Evolutionary conservation across 78 protist genomes (phyloP).

Genomic region (slime mould (Dictyostelium discoideum)): dicty_2.7 NC_007088.5:6086001-6086500

Average conservation of each 20-base stretch:
- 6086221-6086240: constrained; percentile 38
- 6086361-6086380: constrained; percentile 57
- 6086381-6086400: constrained; percentile 4
- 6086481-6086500: background rate
- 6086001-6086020: constrained; percentile 10
- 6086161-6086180: background rate
- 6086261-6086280: constrained; percentile 10
- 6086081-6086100: background rate
- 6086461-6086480: background rate
- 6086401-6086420: constrained; percentile 8
- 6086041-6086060: constrained; percentile 61
- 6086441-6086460: background rate
- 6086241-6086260: constrained; percentile 31
- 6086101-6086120: background rate
- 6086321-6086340: constrained; percentile 7
- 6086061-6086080: constrained; percentile 65
- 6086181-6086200: constrained; percentile 54
- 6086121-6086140: no score
- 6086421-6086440: background rate
- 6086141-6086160: no score
- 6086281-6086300: constrained; percentile 11
- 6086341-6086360: constrained; percentile 35
- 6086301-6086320: constrained; percentile 52
- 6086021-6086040: constrained; percentile 50
- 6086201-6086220: constrained; percentile 34